phyloP scores from a whole-genome alignment of 2,329 filamentous ascomycete genomes.

The Graphiopsis chlorocephala region DNA sequence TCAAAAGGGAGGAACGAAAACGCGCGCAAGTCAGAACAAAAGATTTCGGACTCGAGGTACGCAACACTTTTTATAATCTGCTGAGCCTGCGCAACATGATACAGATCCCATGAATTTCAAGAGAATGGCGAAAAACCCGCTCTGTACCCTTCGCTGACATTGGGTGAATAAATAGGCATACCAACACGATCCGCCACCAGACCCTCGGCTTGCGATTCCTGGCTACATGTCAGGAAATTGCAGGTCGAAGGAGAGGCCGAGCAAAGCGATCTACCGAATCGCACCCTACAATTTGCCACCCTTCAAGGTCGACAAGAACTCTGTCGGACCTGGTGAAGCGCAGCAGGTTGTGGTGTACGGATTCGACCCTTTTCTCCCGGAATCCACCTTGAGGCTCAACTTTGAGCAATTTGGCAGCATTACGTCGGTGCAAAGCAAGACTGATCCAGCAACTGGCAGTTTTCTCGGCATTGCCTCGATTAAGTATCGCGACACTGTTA shows the following conservation, averaged over 20 bases:
- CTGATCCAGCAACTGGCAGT: slow-evolving; percentile 89
- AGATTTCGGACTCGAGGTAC: slow-evolving; percentile 42
- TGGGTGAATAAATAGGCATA: slow-evolving; percentile 55
- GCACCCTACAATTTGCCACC: slow-evolving; percentile 77
- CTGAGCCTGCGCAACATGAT: slow-evolving; percentile 38
- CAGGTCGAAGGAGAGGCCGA: slow-evolving; percentile 54
- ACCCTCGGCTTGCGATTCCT: slow-evolving; percentile 72
- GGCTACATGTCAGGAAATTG: slow-evolving; percentile 56
- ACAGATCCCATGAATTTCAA: slow-evolving; percentile 31
- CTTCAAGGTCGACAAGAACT: slow-evolving; percentile 81
- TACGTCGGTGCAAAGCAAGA: slow-evolving; percentile 86
- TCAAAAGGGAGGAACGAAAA: slow-evolving; percentile 56
- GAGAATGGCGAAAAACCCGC: slow-evolving; percentile 31
- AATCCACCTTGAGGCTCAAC: slow-evolving; percentile 70
- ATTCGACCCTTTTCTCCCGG: slow-evolving; percentile 86
- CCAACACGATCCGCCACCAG: slow-evolving; percentile 65
- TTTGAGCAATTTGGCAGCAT: slow-evolving; percentile 85
- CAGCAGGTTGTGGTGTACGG: slow-evolving; percentile 90
- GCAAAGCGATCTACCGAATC: slow-evolving; percentile 67
- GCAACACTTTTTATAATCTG: slow-evolving; percentile 37
- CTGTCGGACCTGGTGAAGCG: slow-evolving; percentile 83
- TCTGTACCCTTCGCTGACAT: slow-evolving; percentile 41
- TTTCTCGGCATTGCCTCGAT: slow-evolving; percentile 93
- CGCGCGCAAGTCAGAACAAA: slow-evolving; percentile 33
- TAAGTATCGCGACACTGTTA: slow-evolving; percentile 71